Percentiles rank a stretch among this genome's conserved stretches.
phyloP scores from a whole-genome alignment of 495 filamentous ascomycete genomes.

The Copromyces sp. region DNA sequence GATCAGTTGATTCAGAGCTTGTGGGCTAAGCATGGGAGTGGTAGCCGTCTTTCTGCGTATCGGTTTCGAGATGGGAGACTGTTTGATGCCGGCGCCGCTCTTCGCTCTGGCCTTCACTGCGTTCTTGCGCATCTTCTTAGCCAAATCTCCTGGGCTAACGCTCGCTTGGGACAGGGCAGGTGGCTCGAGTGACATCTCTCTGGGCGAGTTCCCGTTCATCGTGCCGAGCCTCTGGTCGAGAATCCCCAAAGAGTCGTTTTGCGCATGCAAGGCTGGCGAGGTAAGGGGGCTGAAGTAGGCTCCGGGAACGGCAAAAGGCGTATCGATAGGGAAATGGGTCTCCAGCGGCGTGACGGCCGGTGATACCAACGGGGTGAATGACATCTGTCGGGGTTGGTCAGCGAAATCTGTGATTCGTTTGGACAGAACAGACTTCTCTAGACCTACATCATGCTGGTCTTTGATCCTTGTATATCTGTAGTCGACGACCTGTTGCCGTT shows the following conservation, averaged over 20 bases:
- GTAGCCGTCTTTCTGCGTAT: constrained; percentile 52
- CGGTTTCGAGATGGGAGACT: constrained; percentile 81
- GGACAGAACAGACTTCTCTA: constrained; percentile 3
- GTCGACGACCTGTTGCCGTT: constrained; percentile 53
- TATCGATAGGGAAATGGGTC: constrained; percentile 63
- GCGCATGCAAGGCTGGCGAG: constrained; percentile 81
- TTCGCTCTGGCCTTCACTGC: constrained; percentile 31
- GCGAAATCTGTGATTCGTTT: constrained; percentile 2
- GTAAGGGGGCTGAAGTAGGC: constrained; percentile 91
- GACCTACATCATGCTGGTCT: constrained; percentile 70
- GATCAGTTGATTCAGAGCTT: constrained; percentile 43
- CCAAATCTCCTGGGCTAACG: constrained; percentile 24
- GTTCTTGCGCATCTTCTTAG: constrained; percentile 39
- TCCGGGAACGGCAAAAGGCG: constrained; percentile 73
- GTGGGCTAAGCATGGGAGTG: constrained; percentile 45
- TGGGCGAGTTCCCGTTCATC: constrained; percentile 32
- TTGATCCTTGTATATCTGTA: constrained; percentile 59
- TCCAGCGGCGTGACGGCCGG: constrained; percentile 91
- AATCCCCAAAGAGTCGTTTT: constrained; percentile 43
- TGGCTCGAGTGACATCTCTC: constrained; percentile 35
- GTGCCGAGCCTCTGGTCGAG: constrained; percentile 33
- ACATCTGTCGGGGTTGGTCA: constrained; percentile 47
- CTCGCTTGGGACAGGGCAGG: constrained; percentile 21
- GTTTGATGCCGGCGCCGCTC: constrained; percentile 45
- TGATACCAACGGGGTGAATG: constrained; percentile 90